Evolutionary conservation across 768 basidiomycete genomes (phyloP).

Genomic region (Auricularia sp.): DNA sequence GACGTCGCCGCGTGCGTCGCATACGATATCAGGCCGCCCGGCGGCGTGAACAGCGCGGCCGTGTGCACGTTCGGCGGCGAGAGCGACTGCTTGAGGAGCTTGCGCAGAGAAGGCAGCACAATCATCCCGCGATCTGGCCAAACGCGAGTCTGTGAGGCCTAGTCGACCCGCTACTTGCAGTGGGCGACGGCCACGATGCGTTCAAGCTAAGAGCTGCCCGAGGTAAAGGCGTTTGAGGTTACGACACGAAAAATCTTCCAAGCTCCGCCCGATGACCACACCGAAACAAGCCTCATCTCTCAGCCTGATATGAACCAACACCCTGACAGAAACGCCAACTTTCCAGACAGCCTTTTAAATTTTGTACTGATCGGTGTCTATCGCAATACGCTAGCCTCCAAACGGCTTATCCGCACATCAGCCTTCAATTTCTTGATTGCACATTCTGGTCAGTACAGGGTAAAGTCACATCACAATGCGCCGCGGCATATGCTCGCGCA

Average conservation of each 20-base stretch:
- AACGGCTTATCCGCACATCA: too few species aligned
- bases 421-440: not conserved
- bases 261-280: too few species aligned
- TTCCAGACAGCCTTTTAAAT: too few species aligned
- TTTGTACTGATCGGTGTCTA: too few species aligned
- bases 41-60: constrained; percentile 57
- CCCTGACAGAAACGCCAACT: too few species aligned
- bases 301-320: too few species aligned
- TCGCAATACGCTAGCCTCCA: too few species aligned
- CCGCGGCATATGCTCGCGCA: not conserved
- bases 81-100: constrained; percentile 52
- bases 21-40: constrained; percentile 65
- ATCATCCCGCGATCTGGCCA: constrained; percentile 38
- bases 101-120: constrained; percentile 57
- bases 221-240: too few species aligned
- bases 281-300: too few species aligned
- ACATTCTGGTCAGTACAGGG: not conserved
- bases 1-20: constrained; percentile 25
- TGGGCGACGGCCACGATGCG: not conserved
- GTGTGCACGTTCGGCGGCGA: constrained; percentile 53
- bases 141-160: not conserved
- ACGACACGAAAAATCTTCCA: too few species aligned
- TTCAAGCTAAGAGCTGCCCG: too few species aligned
- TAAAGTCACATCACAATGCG: not conserved
- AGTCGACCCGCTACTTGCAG: not conserved